Conservation (phyloP, 225 moss, liverwort and hornwort species). For the Anthoceros angustus region DNA sequence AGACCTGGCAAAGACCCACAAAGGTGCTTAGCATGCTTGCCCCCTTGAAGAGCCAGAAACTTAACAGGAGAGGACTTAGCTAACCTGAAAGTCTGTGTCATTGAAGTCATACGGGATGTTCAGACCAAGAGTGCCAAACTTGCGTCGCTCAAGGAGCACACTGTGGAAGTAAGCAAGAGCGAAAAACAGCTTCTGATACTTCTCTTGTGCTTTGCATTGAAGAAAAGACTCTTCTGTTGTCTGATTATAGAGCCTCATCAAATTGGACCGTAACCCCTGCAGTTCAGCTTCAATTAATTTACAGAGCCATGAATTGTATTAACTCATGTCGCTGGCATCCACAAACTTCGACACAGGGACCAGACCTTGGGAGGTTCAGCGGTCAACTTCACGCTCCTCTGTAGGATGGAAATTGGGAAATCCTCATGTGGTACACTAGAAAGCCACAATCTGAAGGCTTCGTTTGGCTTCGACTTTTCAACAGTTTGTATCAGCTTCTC, state of each 20-base stretch:
- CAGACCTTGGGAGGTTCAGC: slow-evolving; percentile 68
- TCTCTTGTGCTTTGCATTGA: slow-evolving; percentile 55
- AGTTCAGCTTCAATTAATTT: neutral
- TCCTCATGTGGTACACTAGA: slow-evolving; percentile 69
- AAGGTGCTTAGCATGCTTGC: neutral
- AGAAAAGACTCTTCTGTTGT: slow-evolving; percentile 57
- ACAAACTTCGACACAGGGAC: neutral
- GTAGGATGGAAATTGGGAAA: slow-evolving; percentile 64
- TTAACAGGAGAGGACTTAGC: neutral
- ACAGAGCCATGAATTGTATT: neutral
- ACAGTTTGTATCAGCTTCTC: slow-evolving; percentile 58
- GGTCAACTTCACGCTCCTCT: slow-evolving; percentile 74
- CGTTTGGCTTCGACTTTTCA: slow-evolving; percentile 49
- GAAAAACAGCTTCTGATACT: slow-evolving; percentile 68
- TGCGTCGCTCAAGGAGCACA: slow-evolving; percentile 60
- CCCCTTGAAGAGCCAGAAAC: neutral
- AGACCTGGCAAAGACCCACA: slow-evolving; percentile 27
- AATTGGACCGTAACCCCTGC: slow-evolving; percentile 63
- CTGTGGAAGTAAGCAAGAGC: slow-evolving; percentile 72
- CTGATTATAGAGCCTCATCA: slow-evolving; percentile 45
- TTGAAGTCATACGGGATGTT: slow-evolving; percentile 83
- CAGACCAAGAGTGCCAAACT: slow-evolving; percentile 68
- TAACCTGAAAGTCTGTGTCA: slow-evolving; percentile 72
- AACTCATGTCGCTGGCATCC: neutral
- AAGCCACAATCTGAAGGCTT: slow-evolving; percentile 54